A percentile compares a stretch with the other conserved stretches of the same genome.
Evolutionary conservation across 768 basidiomycete genomes (phyloP).

Genomic region (Kwoniella sp.): DNA sequence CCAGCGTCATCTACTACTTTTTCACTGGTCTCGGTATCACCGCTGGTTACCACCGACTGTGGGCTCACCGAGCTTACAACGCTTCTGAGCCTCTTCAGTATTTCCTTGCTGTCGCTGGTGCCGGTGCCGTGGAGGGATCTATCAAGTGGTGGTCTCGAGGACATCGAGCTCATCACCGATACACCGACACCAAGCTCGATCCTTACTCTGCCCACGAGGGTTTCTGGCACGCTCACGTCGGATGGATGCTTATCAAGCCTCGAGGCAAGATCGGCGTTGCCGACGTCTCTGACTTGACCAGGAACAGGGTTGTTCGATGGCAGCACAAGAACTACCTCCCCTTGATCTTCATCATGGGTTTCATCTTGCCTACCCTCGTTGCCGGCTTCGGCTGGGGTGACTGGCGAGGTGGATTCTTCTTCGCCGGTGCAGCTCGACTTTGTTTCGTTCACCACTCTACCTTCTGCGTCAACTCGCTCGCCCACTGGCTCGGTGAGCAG

Average conservation of each 20-base stretch:
- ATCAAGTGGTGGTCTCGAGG: constrained; percentile 99
- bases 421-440: constrained; percentile 75
- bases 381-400: constrained; percentile 84
- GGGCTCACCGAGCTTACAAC: constrained; percentile 96
- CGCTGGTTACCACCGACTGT: constrained; percentile 88
- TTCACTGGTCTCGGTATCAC: constrained; percentile 79
- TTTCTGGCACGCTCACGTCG: constrained; percentile 78
- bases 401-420: constrained; percentile 80
- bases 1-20: constrained; percentile 72
- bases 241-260: constrained; percentile 87
- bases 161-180: constrained; percentile 95
- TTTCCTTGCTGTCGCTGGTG: constrained; percentile 76
- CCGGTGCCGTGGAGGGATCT: constrained; percentile 92
- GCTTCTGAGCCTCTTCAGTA: constrained; percentile 85
- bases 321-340: constrained; percentile 79
- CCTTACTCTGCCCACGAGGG: constrained; percentile 93
- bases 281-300: constrained; percentile 81
- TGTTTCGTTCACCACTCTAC: constrained; percentile 91
- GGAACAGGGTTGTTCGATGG: constrained; percentile 79
- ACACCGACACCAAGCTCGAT: constrained; percentile 95
- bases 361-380: constrained; percentile 74
- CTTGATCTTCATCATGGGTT: constrained; percentile 70
- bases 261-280: constrained; percentile 85
- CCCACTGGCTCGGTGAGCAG: constrained; percentile 91
- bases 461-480: constrained; percentile 95